Base-by-base conservation (phyloP, 2,329 filamentous ascomycete genomes). In the Reticulascus tulasneorum region DNA sequence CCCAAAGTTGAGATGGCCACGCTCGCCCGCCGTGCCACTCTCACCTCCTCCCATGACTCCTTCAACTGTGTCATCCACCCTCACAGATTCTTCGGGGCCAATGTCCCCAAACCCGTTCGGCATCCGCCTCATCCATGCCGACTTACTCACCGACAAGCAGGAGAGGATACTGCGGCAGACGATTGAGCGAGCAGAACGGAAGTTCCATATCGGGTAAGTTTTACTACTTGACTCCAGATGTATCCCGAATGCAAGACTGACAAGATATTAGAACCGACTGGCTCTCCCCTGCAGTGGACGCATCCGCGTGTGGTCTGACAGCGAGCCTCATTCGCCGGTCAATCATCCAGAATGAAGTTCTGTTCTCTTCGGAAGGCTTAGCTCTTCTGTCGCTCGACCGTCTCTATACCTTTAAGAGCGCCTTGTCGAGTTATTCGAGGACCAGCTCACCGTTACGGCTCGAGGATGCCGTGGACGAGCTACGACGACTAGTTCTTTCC, bases 331-430 rank as follows among this genome's bases (percentile, higher is more conserved):
- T 82, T 30, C 64, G 67, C 35, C 67, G 71, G 38, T 82, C 77
- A 19, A 61, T 79, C 18, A 51, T 60, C 25, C 80, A 84, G 47
- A 77, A 81, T 51, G 74, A 80, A 39, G 57, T 77, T 17, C 63
- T 84, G 35, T 83, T 80, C 63, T 69, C 70, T 3, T 69, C 74
- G 3, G 71, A 75, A 18, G 76, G 77, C 13, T 64, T 84, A 9
- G 79, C 71, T 0, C 59, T 84, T 7, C 54, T 82, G 11, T 69
- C 76, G 0, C 66, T 82, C 9, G 79, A 84, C 54, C 68, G 76
- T 32, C 56, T 82, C 29, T 84, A 82, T 59, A 78, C 74, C 26
- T 77, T 84, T 60, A 82, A 82, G 54, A 66, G 67, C 29, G 75
- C 77, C 1, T 64, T 84, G 9, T 67, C 73, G 13, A 69, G 68